These are phyloP conservation scores for Nakazawaea siamensis DNA, from an alignment of 805 yeast species.

Conservation along the genomic window DNA sequence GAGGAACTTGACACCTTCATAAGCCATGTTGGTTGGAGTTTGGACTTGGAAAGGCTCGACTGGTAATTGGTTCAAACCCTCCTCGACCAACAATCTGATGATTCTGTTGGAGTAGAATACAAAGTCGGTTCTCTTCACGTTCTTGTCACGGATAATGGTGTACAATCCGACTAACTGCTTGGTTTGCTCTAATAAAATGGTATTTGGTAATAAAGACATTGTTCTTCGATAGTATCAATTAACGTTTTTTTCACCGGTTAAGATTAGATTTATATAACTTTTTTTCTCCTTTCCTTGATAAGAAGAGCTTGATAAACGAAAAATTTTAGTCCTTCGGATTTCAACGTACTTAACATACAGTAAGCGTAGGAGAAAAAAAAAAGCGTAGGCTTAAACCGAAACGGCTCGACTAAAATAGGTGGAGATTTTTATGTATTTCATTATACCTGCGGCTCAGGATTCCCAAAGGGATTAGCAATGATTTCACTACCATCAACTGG, in stretches of 20 bases:
- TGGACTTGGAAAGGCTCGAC: constrained; percentile 59
- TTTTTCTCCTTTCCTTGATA: background rate
- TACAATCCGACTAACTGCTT: constrained; percentile 84
- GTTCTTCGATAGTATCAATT: too few relatives aligned
- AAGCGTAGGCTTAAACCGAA: too few relatives aligned
- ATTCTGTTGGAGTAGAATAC: constrained; percentile 94
- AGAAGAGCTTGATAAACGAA: background rate
- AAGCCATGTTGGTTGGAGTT: constrained; percentile 70
- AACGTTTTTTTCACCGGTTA: too few relatives aligned
- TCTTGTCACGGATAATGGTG: constrained; percentile 79
- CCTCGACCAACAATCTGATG: constrained; percentile 88
- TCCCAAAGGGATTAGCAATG: constrained; percentile 61
- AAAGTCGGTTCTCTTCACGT: constrained; percentile 83
- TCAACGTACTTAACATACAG: background rate
- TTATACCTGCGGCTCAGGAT: constrained; percentile 9
- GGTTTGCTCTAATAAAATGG: constrained; percentile 72
- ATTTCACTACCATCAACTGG: constrained; percentile 66
- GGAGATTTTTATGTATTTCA: background rate
- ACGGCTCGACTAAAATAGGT: background rate
- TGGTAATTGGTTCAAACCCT: constrained; percentile 90
- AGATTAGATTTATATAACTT: too few relatives aligned
- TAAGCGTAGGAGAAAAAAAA: too few relatives aligned
- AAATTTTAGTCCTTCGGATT: background rate
- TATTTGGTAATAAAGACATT: constrained; percentile 46
- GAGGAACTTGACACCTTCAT: constrained; percentile 69